A percentile compares a stretch with the other conserved stretches of the same genome.
Evolutionary conservation across 306 rosid genomes (phyloP).

Genomic region (Glycine soja): DNA sequence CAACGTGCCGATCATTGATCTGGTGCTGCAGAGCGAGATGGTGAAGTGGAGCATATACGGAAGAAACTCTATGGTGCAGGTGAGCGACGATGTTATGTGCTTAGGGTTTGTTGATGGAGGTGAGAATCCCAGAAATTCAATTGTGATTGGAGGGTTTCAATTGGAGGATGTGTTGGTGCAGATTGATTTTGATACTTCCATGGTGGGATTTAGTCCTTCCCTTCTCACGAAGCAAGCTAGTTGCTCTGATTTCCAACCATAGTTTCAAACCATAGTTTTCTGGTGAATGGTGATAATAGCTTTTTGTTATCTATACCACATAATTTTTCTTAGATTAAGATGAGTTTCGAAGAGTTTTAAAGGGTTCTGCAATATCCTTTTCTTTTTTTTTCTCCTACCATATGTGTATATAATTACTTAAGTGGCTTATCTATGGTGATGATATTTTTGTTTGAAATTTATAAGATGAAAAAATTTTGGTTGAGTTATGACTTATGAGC

Average conservation of each 20-base stretch:
- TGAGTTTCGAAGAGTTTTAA: slow-evolving; percentile 36
- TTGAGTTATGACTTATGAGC: background rate
- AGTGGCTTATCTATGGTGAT: slow-evolving; percentile 26
- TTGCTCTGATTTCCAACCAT: slow-evolving; percentile 56
- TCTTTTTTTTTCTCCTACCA: background rate
- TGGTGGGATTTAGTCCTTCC: slow-evolving; percentile 77
- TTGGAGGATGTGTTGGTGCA: slow-evolving; percentile 71
- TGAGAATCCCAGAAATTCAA: slow-evolving; percentile 43
- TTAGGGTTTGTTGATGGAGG: slow-evolving; percentile 84
- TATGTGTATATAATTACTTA: slow-evolving; percentile 15
- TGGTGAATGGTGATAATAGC: background rate
- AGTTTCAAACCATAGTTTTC: no score
- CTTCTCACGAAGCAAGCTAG: slow-evolving; percentile 45
- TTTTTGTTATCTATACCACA: slow-evolving; percentile 11
- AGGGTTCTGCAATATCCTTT: slow-evolving; percentile 42
- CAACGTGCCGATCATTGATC: slow-evolving; percentile 63
- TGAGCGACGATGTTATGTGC: slow-evolving; percentile 59
- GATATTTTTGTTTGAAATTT: slow-evolving; percentile 30
- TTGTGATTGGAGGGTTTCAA: slow-evolving; percentile 80
- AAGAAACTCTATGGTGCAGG: slow-evolving; percentile 75
- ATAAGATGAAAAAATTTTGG: no score
- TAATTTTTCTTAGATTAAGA: slow-evolving; percentile 38
- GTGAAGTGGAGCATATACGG: slow-evolving; percentile 75
- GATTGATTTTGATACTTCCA: slow-evolving; percentile 66
- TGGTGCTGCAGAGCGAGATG: slow-evolving; percentile 80